These are phyloP conservation scores for Stachybotrys chlorohalonatus DNA, from an alignment of 2,329 filamentous ascomycete genomes.

Conservation along the genomic window DNA sequence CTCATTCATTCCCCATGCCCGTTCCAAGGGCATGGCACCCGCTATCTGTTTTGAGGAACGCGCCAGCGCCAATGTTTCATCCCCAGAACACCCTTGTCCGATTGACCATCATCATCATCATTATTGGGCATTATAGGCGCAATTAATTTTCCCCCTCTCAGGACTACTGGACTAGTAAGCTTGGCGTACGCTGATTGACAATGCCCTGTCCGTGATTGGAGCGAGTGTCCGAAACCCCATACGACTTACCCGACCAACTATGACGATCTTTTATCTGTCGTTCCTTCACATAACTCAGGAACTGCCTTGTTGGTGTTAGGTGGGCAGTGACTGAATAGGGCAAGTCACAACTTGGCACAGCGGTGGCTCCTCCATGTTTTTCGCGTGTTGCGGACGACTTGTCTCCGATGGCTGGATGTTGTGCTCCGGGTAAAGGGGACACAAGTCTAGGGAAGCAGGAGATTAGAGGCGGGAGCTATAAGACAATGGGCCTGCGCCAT, in stretches of 20 bases:
- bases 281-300: background rate
- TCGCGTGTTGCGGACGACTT: background rate
- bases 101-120: background rate
- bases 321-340: background rate
- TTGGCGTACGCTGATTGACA: background rate
- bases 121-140: background rate
- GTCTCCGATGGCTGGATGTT: background rate
- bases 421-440: background rate
- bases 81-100: background rate
- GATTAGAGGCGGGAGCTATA: background rate
- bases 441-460: background rate
- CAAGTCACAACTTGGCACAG: background rate
- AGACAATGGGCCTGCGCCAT: background rate
- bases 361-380: background rate
- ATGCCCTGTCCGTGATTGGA: background rate
- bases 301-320: background rate
- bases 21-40: no score
- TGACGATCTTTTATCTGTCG: background rate
- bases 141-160: background rate
- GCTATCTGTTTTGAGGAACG: no score
- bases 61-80: background rate
- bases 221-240: background rate
- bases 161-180: background rate
- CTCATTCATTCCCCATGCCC: no score
- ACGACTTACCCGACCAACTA: background rate